Percentiles rank a stretch among this genome's conserved stretches.
These are phyloP conservation scores for Malus hybrid DNA, from an alignment of 331 rosid genomes.

Conservation along the genomic window DNA sequence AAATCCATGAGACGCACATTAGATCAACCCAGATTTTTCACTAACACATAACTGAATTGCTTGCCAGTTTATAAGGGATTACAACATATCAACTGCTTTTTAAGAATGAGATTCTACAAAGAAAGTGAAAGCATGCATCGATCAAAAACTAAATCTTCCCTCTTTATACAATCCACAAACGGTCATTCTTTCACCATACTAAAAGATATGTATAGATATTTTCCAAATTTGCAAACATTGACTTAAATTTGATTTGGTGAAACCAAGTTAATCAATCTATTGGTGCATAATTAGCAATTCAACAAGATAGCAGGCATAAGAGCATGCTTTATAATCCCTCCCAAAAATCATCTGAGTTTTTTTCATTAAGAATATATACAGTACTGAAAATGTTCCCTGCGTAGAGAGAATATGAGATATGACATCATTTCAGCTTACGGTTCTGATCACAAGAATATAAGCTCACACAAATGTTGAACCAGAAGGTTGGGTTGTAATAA, in stretches of 20 bases:
- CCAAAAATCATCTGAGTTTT: neutral
- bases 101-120: neutral
- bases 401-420: neutral
- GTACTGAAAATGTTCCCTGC: neutral
- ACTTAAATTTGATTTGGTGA: neutral
- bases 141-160: neutral
- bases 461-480: neutral
- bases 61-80: neutral
- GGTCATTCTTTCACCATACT: neutral
- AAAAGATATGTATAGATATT: neutral
- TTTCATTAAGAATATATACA: neutral
- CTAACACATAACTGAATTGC: neutral
- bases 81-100: neutral
- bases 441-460: neutral
- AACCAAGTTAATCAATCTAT: neutral
- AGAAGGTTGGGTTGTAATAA: neutral
- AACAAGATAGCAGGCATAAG: neutral
- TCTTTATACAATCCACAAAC: neutral
- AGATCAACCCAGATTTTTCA: neutral
- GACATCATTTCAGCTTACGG: neutral
- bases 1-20: neutral
- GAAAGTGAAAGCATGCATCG: neutral
- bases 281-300: neutral
- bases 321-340: neutral
- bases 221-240: neutral